Evolutionary conservation across 805 yeast genomes (phyloP), one percentile per base, ranked within the genome.

Genomic region (Hemisphaericaspora nanyangensis): DNA sequence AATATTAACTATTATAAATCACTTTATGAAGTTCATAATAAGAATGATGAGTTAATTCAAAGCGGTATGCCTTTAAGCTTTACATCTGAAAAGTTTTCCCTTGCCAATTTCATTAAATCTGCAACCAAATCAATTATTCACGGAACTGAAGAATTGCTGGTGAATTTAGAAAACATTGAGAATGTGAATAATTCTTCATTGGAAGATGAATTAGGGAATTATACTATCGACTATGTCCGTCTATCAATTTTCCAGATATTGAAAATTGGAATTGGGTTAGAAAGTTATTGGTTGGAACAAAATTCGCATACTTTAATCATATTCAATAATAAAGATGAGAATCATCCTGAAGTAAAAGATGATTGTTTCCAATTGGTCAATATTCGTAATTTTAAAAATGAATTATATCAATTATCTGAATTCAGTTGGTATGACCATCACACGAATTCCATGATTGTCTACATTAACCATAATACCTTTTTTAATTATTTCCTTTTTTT

Each of bases 221-320:
- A 45, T 18, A 39, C 46, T 12, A 48, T 67, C 11, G 64, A 59
- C 17, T 47, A 40, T 19, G 63, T 54, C 3, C 61, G 57, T 31
- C 18, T 65, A 7, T 42, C 61, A 1, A 47, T 68, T 2, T 51
- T 48, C 39, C 65, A 62, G 35, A 48, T 63, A 5, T 50, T 68
- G 31, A 65, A 65, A 44, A 51, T 67, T 20, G 55, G 60, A 10
- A 56, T 61, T 17, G 63, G 62, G 1, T 46, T 65, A 10, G 38
- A 48, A 5, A 42, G 55, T 12, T 63, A 49, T 37, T 68, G 72
- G 72, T 45, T 66, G 30, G 62, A 65, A 35, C 53, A 58, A 18
- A 63, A 65, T 43, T 65, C 72, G 27, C 71, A 66, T 42, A 61
- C 61, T 44, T 46, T 69, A 37, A 50, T 66, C 12, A 49, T 66